Base-by-base conservation (phyloP, 2,329 filamentous ascomycete genomes). In the Fusarium neocosmosporiellum region DNA sequence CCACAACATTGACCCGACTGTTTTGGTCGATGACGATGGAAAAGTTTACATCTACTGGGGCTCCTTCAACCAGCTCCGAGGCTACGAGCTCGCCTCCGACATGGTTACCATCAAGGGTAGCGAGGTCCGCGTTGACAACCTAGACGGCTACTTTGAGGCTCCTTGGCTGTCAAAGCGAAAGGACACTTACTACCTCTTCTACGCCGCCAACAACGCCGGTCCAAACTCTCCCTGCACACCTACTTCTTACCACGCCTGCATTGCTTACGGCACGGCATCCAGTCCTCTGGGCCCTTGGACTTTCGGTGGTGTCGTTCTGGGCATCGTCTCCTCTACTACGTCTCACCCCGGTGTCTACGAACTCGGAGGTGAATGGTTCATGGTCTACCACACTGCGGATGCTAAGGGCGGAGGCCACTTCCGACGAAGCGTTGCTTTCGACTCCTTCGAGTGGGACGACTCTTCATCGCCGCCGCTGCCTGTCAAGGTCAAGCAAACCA, bases 1-100 rank as follows among this genome's bases (percentile, higher is more conserved):
- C 31, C 80, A 84, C 34, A 84, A 84, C 60, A 84, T 84, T 36
- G 82, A 84, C 36, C 81, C 81, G 3, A 82, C 81, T 0, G 80
- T 83, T 0, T 69, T 83, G 2, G 79, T 84, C 0, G 82, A 84
- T 31, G 78, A 80, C 4, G 76, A 83, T 41, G 80, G 77, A 2
- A 76, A 77, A 5, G 81, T 80, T 7, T 84, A 79, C 48, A 67
- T 84, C 18, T 84, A 83, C 71, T 83, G 80, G 73, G 83, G 82
- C 0, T 83, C 82, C 2, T 83, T 83, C 46, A 78, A 78, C 16
- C 65, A 80, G 54, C 80, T 83, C 3, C 75, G 77, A 7, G 81
- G 78, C 7, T 80, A 78, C 16, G 78, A 84, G 65, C 74, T 84
- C 18, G 75, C 66, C 20, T 71, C 73, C 8, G 82, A 84, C 53